Percentiles rank a stretch among this genome's conserved stretches.
Conservation (phyloP, 371 early-diverging fungal species). For the Rhizopus microsporus region DNA sequence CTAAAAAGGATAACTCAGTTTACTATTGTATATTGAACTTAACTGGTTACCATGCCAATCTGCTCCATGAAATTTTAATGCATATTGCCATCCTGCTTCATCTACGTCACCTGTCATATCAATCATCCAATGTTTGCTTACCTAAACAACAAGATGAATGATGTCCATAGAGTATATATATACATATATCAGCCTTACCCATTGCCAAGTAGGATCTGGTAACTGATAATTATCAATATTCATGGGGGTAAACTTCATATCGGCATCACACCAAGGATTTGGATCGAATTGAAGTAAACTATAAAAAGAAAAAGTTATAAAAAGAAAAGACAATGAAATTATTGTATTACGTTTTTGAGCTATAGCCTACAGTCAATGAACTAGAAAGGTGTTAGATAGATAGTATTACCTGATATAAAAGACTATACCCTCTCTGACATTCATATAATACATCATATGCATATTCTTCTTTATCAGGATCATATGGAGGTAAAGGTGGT, state of each 20-base stretch:
- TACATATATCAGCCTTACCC: slow-evolving; percentile 36
- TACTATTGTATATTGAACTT: neutral
- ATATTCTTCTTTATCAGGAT: slow-evolving; percentile 32
- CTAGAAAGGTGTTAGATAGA: slow-evolving; percentile 21
- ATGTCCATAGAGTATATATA: neutral
- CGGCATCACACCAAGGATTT: slow-evolving; percentile 60
- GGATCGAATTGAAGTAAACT: slow-evolving; percentile 64
- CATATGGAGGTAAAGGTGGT: slow-evolving; percentile 36
- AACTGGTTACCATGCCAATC: slow-evolving; percentile 46
- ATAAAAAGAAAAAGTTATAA: neutral
- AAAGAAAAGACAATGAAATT: neutral
- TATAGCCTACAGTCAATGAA: slow-evolving; percentile 59
- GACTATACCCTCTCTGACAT: slow-evolving; percentile 55
- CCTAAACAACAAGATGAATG: slow-evolving; percentile 10
- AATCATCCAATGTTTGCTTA: slow-evolving; percentile 62
- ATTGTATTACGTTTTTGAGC: slow-evolving; percentile 51
- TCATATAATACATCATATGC: slow-evolving; percentile 54
- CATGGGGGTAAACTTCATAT: slow-evolving; percentile 55
- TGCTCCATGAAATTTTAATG: slow-evolving; percentile 48
- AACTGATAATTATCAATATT: slow-evolving; percentile 52
- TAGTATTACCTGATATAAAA: slow-evolving; percentile 4
- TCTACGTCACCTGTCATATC: slow-evolving; percentile 73
- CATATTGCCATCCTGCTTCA: slow-evolving; percentile 60
- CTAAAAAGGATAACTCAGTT: slow-evolving; percentile 16
- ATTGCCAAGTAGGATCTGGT: slow-evolving; percentile 70